Conservation (phyloP, 345 rosid genomes). For the Psidium friedrichsthalianum region DNA sequence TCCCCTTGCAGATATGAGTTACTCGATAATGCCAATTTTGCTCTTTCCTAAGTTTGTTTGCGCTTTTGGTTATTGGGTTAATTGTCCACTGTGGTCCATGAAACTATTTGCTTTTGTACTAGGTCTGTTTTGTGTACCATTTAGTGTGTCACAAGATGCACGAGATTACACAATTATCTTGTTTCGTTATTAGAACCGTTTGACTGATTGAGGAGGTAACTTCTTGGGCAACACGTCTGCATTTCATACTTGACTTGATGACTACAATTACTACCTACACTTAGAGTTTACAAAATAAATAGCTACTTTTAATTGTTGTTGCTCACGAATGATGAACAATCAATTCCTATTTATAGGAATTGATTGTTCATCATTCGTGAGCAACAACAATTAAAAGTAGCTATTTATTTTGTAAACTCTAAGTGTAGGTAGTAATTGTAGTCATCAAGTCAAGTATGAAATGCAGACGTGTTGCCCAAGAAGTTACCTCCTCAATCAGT, state of each 20-base stretch:
- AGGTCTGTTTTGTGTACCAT: not conserved
- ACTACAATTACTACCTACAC: not conserved
- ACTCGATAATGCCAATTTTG: not conserved
- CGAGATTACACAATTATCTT: not conserved
- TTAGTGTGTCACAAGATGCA: not conserved
- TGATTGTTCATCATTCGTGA: not conserved
- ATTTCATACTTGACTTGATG: not conserved
- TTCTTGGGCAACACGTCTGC: not conserved
- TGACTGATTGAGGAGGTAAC: not conserved
- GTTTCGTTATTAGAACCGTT: not conserved
- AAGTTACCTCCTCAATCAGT: not conserved
- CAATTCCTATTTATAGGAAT: not conserved
- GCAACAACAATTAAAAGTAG: not conserved
- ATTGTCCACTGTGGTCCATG: not conserved
- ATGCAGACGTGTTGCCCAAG: not conserved
- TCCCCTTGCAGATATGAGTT: not conserved
- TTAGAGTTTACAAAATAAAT: not conserved
- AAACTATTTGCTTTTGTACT: not conserved
- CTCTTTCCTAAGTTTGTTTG: not conserved
- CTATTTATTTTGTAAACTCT: not conserved
- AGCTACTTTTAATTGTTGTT: not conserved
- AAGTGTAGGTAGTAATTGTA: not conserved
- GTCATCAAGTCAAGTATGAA: not conserved
- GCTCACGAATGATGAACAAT: not conserved
- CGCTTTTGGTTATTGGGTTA: not conserved